Evolutionary conservation across 148 eudicot genomes (phyloP).

Genomic region (Arctostaphylos glauca): DNA sequence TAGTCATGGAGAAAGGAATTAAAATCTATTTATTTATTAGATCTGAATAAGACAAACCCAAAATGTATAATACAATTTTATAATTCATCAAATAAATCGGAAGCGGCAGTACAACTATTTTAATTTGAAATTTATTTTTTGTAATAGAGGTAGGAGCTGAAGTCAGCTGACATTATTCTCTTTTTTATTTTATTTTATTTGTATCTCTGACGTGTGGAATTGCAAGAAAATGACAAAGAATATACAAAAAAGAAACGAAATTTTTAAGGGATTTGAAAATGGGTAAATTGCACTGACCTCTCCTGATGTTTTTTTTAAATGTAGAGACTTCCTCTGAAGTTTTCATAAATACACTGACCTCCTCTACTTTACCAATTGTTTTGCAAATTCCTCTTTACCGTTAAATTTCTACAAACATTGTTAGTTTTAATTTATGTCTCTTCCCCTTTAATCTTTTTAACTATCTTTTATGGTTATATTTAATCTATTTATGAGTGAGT

Average conservation of each 20-base stretch:
- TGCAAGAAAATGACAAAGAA: background rate
- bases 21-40: background rate
- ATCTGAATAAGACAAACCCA: background rate
- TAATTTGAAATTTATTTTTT: background rate
- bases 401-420: no score
- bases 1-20: background rate
- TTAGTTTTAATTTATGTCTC: no score
- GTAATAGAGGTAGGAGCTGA: background rate
- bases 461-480: no score
- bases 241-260: background rate
- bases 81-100: background rate
- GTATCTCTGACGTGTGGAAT: background rate
- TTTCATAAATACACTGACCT: no score
- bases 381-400: no score
- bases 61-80: background rate
- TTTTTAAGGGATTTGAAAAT: background rate
- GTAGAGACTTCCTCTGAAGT: no score
- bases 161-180: background rate
- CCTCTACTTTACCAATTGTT: no score
- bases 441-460: no score
- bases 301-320: no score
- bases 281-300: no score
- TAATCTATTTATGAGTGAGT: no score
- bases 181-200: background rate
- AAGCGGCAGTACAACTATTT: background rate